Evolutionary conservation across 2,329 filamentous ascomycete genomes (phyloP).

Genomic region (Neophaeococcomyces mojaviensis): DNA sequence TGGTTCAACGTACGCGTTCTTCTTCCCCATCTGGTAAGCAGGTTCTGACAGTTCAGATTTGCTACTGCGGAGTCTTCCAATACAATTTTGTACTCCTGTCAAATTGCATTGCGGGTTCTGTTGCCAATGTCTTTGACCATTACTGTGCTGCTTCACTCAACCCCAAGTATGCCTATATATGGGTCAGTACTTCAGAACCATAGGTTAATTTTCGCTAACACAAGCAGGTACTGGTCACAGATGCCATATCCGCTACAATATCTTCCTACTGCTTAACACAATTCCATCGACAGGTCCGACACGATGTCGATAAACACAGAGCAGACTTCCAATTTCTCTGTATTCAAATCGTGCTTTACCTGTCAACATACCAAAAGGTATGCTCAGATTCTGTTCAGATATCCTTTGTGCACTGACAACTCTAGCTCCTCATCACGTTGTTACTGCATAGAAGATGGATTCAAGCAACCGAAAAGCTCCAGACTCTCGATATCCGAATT

Average conservation of each 20-base stretch:
- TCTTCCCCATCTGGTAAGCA: not conserved
- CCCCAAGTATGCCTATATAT: slow-evolving; percentile 70
- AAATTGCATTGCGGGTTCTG: slow-evolving; percentile 71
- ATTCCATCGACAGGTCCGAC: slow-evolving; percentile 69
- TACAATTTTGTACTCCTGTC: slow-evolving; percentile 72
- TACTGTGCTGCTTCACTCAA: slow-evolving; percentile 73
- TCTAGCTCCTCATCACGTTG: slow-evolving; percentile 48
- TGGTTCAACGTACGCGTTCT: slow-evolving; percentile 66
- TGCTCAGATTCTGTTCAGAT: too few relatives aligned
- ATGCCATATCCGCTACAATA: slow-evolving; percentile 63
- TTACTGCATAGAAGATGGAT: slow-evolving; percentile 55
- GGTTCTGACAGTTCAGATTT: slow-evolving; percentile 39
- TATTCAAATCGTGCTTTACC: slow-evolving; percentile 84
- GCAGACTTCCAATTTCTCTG: slow-evolving; percentile 73
- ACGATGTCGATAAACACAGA: slow-evolving; percentile 57
- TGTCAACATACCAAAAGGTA: slow-evolving; percentile 83
- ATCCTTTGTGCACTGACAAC: too few relatives aligned
- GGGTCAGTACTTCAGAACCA: slow-evolving; percentile 39
- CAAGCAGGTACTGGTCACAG: slow-evolving; percentile 43
- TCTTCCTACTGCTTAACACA: slow-evolving; percentile 84
- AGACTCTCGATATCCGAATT: slow-evolving; percentile 66
- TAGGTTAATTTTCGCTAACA: not conserved
- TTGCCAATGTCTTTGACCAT: slow-evolving; percentile 57
- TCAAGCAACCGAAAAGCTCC: slow-evolving; percentile 52
- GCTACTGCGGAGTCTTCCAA: slow-evolving; percentile 75